Base-by-base conservation (phyloP, 2,329 filamentous ascomycete species). In the Fusarium veterinarium region DNA sequence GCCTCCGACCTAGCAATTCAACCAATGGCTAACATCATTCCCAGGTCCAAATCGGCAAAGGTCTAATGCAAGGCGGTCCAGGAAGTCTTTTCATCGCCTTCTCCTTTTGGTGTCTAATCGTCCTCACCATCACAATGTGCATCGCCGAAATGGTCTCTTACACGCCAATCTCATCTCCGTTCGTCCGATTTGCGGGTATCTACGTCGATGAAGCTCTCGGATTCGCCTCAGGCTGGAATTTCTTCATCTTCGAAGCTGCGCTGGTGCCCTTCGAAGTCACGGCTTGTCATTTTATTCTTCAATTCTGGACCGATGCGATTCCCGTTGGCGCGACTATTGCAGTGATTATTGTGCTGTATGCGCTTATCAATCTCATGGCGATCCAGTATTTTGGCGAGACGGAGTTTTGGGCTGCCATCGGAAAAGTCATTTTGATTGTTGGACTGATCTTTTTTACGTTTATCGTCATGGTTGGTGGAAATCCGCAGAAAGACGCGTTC, bases 381-480 rank as follows among this genome's bases (percentile, higher is more conserved):
- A 92, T 95, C 23, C 86, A 91, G 71, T 93, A 87, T 86, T 95
- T 93, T 65, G 92, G 92, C 48, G 92, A 94, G 81, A 88, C 91
- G 1, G 93, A 96, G 79, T 96, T 97, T 77, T 90, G 87, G 87
- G 89, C 91, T 25, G 91, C 93, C 5, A 79, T 93, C 5, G 91
- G 91, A 60, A 94, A 95, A 33, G 88, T 94, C 6, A 75, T 95
- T 5, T 86, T 95, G 56, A 93, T 93, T 67, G 81, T 94, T 40
- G 92, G 89, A 2, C 85, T 95, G 56, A 87, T 95, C 73, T 76
- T 90, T 71, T 95, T 93, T 83, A 95, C 94, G 5, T 94, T 97
- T 77, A 87, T 97, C 72, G 90, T 91, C 72, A 95, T 96, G 91
- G 83, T 96, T 2, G 94, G 94, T 12, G 94, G 92, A 6, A 96